Evolutionary conservation across 2,329 filamentous ascomycete species (phyloP).

Genomic region (Alternaria ventricosa): DNA sequence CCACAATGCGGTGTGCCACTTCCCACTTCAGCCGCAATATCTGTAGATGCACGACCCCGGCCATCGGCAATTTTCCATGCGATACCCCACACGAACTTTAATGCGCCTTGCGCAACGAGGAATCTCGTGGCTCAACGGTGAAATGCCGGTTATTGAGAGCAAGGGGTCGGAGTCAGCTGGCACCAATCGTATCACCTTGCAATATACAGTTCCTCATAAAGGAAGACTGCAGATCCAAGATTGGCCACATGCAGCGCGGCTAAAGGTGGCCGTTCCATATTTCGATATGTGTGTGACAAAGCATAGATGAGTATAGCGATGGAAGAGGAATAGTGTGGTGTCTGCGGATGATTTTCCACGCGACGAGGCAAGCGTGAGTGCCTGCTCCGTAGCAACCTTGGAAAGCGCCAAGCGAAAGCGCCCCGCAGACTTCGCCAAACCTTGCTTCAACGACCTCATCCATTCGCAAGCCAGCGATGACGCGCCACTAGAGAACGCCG

Average conservation of each 20-base stretch:
- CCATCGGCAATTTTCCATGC: slow-evolving; percentile 1
- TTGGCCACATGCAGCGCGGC: neutral
- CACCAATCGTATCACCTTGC: slow-evolving; percentile 9
- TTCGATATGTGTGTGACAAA: neutral
- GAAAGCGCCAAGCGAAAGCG: slow-evolving; percentile 3
- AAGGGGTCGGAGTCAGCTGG: neutral
- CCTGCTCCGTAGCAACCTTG: slow-evolving; percentile 21
- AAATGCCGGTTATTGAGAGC: slow-evolving; percentile 16
- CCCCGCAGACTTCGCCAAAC: slow-evolving; percentile 11
- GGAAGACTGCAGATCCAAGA: neutral
- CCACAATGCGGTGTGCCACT: slow-evolving; percentile 6
- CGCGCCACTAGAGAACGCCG: neutral
- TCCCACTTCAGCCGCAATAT: slow-evolving; percentile 18
- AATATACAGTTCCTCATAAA: slow-evolving; percentile 7
- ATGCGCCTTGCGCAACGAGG: neutral
- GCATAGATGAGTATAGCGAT: slow-evolving; percentile 4
- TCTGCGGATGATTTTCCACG: slow-evolving; percentile 6
- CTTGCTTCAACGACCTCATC: slow-evolving; percentile 28
- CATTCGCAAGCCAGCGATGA: neutral
- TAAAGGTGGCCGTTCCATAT: slow-evolving; percentile 2
- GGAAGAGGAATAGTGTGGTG: neutral
- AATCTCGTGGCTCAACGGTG: slow-evolving; percentile 4
- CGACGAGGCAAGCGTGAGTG: slow-evolving; percentile 6
- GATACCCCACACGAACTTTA: slow-evolving; percentile 18
- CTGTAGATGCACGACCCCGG: neutral